Conservation (phyloP, 176 grass and related monocot species). For the Hsuehochloa calcarea region DNA sequence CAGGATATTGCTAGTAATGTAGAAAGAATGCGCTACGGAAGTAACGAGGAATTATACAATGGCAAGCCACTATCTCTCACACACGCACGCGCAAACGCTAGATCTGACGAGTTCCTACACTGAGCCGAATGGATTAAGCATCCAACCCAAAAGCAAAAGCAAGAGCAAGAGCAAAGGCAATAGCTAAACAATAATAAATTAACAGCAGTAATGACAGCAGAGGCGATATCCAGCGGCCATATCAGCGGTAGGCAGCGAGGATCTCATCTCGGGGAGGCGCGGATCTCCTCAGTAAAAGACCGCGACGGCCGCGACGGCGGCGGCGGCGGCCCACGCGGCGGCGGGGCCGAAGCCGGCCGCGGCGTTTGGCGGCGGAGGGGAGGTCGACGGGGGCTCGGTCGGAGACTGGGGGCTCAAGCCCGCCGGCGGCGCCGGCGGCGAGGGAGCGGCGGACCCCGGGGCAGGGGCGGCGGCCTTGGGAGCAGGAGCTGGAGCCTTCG, state of each 20-base stretch:
- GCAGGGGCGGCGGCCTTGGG: not conserved
- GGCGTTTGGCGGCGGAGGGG: slow-evolving; percentile 20
- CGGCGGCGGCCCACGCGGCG: not conserved
- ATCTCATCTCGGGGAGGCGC: not conserved
- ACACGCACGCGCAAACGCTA: not conserved
- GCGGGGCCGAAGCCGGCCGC: not conserved
- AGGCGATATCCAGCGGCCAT: not conserved
- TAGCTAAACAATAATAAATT: slow-evolving; percentile 17
- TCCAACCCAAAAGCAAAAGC: not conserved
- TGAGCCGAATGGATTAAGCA: slow-evolving; percentile 19
- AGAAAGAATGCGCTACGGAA: slow-evolving; percentile 23
- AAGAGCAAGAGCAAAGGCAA: not conserved
- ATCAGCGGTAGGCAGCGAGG: not conserved
- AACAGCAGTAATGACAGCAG: not conserved
- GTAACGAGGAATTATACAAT: slow-evolving; percentile 17
- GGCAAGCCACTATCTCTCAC: slow-evolving; percentile 11
- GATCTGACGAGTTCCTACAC: slow-evolving; percentile 13
- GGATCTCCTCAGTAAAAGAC: slow-evolving; percentile 35
- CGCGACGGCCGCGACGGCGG: not conserved
- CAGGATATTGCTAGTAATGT: not conserved
- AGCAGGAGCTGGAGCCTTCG: not conserved
- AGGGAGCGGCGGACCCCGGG: not conserved
- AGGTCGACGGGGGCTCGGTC: not conserved
- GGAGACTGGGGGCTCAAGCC: not conserved
- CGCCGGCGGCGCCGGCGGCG: slow-evolving; percentile 33